phyloP scores from a whole-genome alignment of 495 filamentous ascomycete species.

The Hypoxylon crocopeplum region DNA sequence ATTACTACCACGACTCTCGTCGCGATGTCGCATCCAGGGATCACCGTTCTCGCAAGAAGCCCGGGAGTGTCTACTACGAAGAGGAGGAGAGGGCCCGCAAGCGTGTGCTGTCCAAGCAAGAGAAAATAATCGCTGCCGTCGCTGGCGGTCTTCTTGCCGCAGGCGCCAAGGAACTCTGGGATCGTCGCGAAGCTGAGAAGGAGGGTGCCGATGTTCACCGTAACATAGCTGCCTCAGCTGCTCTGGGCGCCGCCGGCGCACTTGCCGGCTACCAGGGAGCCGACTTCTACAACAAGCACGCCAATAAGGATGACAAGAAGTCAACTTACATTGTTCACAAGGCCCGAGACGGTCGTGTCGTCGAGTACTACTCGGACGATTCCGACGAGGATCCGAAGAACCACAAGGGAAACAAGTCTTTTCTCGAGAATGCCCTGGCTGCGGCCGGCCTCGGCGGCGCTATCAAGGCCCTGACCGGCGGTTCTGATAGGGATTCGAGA shows the following conservation, averaged over 20 bases:
- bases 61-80: conserved; percentile 46
- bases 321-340: conserved; percentile 47
- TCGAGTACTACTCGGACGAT: conserved; percentile 60
- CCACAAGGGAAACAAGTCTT: conserved; percentile 68
- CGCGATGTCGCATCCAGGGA: conserved; percentile 50
- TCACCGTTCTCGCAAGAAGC: conserved; percentile 48
- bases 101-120: conserved; percentile 60
- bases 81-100: conserved; percentile 54
- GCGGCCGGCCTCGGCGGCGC: conserved; percentile 71
- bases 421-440: conserved; percentile 73
- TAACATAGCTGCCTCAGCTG: conserved; percentile 58
- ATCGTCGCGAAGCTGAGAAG: conserved; percentile 58
- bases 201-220: conserved; percentile 54
- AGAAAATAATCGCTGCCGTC: conserved; percentile 64
- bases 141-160: conserved; percentile 59
- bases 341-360: conserved; percentile 50
- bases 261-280: conserved; percentile 61
- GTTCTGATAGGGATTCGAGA: conserved; percentile 59
- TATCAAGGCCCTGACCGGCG: conserved; percentile 58
- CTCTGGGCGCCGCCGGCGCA: conserved; percentile 61
- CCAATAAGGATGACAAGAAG: conserved; percentile 55
- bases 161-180: conserved; percentile 63
- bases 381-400: conserved; percentile 59
- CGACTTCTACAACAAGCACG: conserved; percentile 61
- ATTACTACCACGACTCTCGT: conserved; percentile 52